These are phyloP conservation scores for Colletotrichum cuscutae DNA, from an alignment of 2,329 filamentous ascomycete genomes.

Conservation along the genomic window DNA sequence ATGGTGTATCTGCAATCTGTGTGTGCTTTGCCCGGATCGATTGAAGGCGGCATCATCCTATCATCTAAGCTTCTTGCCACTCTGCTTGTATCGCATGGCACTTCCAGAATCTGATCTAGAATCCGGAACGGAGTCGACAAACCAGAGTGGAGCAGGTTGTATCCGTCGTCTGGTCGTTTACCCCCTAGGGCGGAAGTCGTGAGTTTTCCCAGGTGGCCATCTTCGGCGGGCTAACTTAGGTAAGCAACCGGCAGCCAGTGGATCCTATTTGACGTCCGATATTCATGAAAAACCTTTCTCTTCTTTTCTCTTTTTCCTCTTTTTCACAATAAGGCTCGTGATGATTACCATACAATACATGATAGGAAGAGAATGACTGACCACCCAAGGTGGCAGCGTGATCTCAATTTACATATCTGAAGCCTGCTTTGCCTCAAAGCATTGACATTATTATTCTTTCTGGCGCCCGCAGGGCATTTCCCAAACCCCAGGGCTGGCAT, in stretches of 20 bases:
- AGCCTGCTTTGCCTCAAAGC: constrained; percentile 49
- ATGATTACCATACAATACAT: constrained; percentile 68
- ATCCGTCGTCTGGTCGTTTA: background rate
- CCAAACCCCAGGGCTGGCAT: background rate
- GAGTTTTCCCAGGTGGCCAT: background rate
- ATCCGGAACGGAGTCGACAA: background rate
- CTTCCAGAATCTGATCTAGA: constrained; percentile 8
- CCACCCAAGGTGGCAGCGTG: constrained; percentile 61
- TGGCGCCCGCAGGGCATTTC: constrained; percentile 5
- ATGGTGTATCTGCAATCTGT: background rate
- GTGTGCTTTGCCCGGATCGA: constrained; percentile 3
- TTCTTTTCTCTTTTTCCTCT: constrained; percentile 41
- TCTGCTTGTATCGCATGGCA: constrained; percentile 12
- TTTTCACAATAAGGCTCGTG: constrained; percentile 61
- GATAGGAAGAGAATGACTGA: constrained; percentile 78
- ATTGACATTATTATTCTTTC: background rate
- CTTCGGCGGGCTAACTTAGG: constrained; percentile 1
- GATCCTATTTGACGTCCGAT: constrained; percentile 32
- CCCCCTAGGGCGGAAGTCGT: background rate
- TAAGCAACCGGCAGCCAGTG: constrained; percentile 15
- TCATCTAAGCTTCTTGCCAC: constrained; percentile 7
- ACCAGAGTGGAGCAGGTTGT: constrained; percentile 10
- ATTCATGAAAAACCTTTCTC: constrained; percentile 36
- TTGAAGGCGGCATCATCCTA: constrained; percentile 13
- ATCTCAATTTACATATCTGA: constrained; percentile 72